Evolutionary conservation across 176 grass and related monocot genomes (phyloP).

Genomic region (Eleusine indica): DNA sequence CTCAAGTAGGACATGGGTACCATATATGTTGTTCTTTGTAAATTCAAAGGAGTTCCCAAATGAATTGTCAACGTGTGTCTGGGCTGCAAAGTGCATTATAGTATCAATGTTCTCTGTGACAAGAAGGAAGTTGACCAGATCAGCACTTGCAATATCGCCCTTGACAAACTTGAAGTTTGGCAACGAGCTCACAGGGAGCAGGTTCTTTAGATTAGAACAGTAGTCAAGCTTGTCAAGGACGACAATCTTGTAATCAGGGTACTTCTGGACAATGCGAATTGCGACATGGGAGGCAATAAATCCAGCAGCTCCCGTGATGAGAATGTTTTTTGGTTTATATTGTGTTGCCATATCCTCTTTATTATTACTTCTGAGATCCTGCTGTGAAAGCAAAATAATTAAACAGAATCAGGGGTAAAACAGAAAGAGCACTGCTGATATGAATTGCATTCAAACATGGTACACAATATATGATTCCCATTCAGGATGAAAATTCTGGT

Average conservation of each 20-base stretch:
- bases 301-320: conserved; percentile 80
- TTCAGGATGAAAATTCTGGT: background rate
- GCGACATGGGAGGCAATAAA: conserved; percentile 87
- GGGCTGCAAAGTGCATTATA: conserved; percentile 89
- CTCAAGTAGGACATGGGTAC: conserved; percentile 86
- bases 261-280: conserved; percentile 68
- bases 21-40: conserved; percentile 89
- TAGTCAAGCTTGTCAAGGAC: conserved; percentile 94
- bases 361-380: conserved; percentile 31
- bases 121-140: conserved; percentile 88
- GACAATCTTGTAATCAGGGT: conserved; percentile 85
- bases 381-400: conserved; percentile 6
- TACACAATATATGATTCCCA: background rate
- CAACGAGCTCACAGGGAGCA: conserved; percentile 58
- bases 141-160: conserved; percentile 80
- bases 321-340: conserved; percentile 76
- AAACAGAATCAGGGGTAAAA: background rate
- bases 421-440: background rate
- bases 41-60: conserved; percentile 92
- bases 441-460: conserved; percentile 1
- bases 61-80: conserved; percentile 89
- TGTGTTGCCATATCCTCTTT: conserved; percentile 44
- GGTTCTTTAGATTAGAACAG: conserved; percentile 89
- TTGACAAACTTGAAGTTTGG: conserved; percentile 95
- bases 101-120: conserved; percentile 90